phyloP scores from a whole-genome alignment of 108 stramenopile genomes.

The Aurantiochytrium sp. region DNA sequence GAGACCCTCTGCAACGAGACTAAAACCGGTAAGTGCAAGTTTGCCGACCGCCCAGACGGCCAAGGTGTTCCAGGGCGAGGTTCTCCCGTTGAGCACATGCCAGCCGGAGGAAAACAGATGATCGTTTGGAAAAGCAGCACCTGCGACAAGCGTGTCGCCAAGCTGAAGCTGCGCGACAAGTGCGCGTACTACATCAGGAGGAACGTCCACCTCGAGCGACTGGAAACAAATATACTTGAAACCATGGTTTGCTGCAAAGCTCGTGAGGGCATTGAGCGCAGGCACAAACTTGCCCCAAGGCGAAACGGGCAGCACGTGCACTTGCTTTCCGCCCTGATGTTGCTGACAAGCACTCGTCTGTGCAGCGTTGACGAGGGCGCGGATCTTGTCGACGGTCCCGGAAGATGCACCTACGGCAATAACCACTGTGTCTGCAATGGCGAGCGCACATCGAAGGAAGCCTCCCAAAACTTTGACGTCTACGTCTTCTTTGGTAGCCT shows the following conservation, averaged over 20 bases:
- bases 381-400: neutral
- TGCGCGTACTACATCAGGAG: neutral
- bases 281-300: constrained; percentile 40
- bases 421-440: neutral
- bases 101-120: constrained; percentile 25
- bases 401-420: neutral
- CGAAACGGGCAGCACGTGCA: constrained; percentile 26
- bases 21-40: constrained; percentile 32
- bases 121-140: constrained; percentile 33
- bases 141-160: constrained; percentile 27
- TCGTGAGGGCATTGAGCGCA: constrained; percentile 31
- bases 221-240: neutral
- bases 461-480: neutral
- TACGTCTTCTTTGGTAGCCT: neutral
- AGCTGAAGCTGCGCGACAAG: constrained; percentile 28
- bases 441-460: neutral
- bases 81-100: constrained; percentile 30
- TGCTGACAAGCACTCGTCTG: neutral
- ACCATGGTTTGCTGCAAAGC: constrained; percentile 26
- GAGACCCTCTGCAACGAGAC: constrained; percentile 29
- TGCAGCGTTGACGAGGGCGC: neutral
- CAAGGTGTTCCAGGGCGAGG: constrained; percentile 41
- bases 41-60: constrained; percentile 35
- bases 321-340: neutral
- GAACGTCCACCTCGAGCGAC: constrained; percentile 32